Evolutionary conservation across 768 basidiomycete genomes (phyloP), one percentile per base, ranked within the genome.

Genomic region (Lentinula boryana): DNA sequence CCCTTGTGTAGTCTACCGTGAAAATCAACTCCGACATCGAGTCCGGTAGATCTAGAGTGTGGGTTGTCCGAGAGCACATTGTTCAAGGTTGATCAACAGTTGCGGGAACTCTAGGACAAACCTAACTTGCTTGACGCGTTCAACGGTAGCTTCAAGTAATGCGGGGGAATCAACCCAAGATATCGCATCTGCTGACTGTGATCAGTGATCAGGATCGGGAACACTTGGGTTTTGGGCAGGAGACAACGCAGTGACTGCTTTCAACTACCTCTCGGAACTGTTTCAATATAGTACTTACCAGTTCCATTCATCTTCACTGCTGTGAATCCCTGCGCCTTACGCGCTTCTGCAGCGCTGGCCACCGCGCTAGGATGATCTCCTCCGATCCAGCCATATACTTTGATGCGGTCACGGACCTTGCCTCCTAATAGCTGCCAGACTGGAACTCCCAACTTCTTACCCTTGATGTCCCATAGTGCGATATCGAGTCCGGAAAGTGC

Each of bases 381-480:
- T 21, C 85, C 84, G 40, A 86, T 74, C 77, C 78, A 89, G 2
- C 84, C 80, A 64, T 85, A 86, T 5, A 85, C 84, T 60, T 77
- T 78, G 54, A 84, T 72, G 33, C 76, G 73, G 65, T 86, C 81
- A 53, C 87, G 79, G 35, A 88, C 84, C 68, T 84, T 84, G 4
- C 88, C 88, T 7, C 87, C 89, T 5, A 88, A 78, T 0, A 91
- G 75, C 69, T 87, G 80, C 79, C 82, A 87, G 1, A 88, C 72
- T 0, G 80, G 81, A 9, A 80, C 87, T 36, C 86, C 86, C 2
- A 89, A 78, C 36, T 83, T 84, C 72, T 88, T 88, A n/a, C 89
- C 89, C 64, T 89, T 89, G 72, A 90, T 86, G 66, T 89, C 88
- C 88, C 88, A 80, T 1, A 90, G 74, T 0, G 86, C 86, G 61